Base-by-base conservation (phyloP, 1,284 basidiomycete genomes). In the Ceratobasidium sp. region DNA sequence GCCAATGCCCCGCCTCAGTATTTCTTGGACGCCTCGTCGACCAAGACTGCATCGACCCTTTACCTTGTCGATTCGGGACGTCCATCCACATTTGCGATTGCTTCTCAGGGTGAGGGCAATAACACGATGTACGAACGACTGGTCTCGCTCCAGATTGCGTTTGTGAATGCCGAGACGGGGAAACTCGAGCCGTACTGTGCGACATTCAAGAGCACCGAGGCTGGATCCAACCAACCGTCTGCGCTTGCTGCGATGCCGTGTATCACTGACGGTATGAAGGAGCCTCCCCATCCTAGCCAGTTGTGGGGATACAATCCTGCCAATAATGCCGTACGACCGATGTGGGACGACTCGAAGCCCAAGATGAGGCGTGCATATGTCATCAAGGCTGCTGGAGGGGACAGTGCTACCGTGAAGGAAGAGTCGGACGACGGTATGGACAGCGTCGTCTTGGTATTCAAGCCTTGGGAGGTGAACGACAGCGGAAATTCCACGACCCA, bases 41-140 rank as follows among this genome's bases (percentile, higher is more conserved):
- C 50, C 1, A 22, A 7, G 0, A 67, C 53, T 27, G 62, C 50
- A 10, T 29, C 62, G 27, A 67, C 62, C 6, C 53, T 67, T 27
- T 67, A 67, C 27, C n/a, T 67, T 15, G 62, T 67, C 17, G 62
- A 67, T 50, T 67, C 62, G 32, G 62, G 62, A 13, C 62, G 35
- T 10, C 62, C 62, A 7, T 53, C 62, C 6, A 25, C 49, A 10
- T 29, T 67, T 29, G 62, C 62, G 2, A 42, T 67, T 25, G 50
- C 34, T n/a, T 22, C 50, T 32, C 31, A 34, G 20, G 25, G 40
- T 29, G 13, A 20, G 20, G 35, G 35, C 27, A 67, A 45, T 31
- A 53, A 34, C 17, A 54, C 62, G 6, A 64, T 32, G 6, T 6
- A 32, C 15, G 62, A 67, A 52, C 62, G 31, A 13, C n/a, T 67